A percentile compares a stretch with the other conserved stretches of the same genome.
phyloP scores from a whole-genome alignment of 352 stramenopile genomes.

The Pythium aphanidermatum region DNA sequence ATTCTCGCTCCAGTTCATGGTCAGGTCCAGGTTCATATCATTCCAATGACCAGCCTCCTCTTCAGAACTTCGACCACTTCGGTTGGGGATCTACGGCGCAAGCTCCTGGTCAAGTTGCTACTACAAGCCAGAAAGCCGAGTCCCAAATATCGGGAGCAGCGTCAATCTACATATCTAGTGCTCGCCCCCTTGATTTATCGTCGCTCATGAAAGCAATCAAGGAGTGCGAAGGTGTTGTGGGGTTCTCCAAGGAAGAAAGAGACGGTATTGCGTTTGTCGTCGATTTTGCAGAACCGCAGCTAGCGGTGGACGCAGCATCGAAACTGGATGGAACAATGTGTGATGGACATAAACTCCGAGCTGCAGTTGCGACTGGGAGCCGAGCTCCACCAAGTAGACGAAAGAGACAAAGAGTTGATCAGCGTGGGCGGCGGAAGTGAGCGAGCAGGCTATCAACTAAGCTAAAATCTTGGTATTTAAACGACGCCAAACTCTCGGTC shows the following conservation, averaged over 20 bases:
- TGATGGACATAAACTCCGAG: constrained; percentile 46
- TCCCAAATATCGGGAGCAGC: too few species aligned
- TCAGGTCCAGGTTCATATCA: too few species aligned
- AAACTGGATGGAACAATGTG: constrained; percentile 52
- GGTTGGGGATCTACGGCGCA: too few species aligned
- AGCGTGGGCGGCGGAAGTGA: constrained; percentile 34
- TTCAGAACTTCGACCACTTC: too few species aligned
- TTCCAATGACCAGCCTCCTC: too few species aligned
- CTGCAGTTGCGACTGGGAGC: constrained; percentile 13
- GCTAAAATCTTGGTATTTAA: too few species aligned
- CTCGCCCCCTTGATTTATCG: constrained; percentile 39
- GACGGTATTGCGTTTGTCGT: constrained; percentile 35
- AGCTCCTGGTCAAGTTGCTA: too few species aligned
- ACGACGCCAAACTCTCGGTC: constrained; percentile 84
- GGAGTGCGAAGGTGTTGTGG: constrained; percentile 41
- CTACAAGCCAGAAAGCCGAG: too few species aligned
- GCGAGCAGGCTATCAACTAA: not conserved
- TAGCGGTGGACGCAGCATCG: constrained; percentile 29
- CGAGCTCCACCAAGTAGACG: constrained; percentile 37
- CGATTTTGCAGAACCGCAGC: constrained; percentile 40
- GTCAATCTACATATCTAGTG: constrained; percentile 46
- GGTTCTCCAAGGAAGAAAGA: constrained; percentile 42
- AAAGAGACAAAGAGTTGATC: constrained; percentile 65
- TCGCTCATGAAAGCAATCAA: constrained; percentile 39
- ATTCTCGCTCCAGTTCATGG: too few species aligned